phyloP scores from a whole-genome alignment of 352 stramenopile species.

The Phytophthora quininea region DNA sequence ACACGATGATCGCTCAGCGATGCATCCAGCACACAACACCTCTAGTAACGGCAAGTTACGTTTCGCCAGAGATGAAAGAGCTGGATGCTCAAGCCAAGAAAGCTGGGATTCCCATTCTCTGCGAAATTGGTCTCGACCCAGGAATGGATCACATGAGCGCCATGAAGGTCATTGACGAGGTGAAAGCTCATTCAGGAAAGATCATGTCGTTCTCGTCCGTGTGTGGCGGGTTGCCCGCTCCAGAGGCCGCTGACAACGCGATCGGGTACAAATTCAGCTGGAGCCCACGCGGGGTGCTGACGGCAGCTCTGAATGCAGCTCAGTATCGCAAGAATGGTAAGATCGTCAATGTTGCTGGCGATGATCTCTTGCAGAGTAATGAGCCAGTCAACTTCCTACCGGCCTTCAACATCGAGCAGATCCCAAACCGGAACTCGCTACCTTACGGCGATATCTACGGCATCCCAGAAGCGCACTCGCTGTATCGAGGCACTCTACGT shows the following conservation, averaged over 20 bases:
- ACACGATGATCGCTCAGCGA: conserved; percentile 87
- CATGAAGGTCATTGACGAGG: conserved; percentile 97
- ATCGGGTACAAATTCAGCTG: conserved; percentile 98
- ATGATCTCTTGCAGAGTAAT: conserved; percentile 88
- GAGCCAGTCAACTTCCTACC: conserved; percentile 88
- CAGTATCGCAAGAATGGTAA: conserved; percentile 88
- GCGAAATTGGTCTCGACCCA: conserved; percentile 95
- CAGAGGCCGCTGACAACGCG: conserved; percentile 94
- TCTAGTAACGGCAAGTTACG: conserved; percentile 96
- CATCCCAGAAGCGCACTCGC: conserved; percentile 90
- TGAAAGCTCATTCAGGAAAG: conserved; percentile 89
- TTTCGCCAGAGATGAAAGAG: conserved; percentile 92
- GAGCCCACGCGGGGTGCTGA: conserved; percentile 95
- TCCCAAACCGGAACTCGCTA: conserved; percentile 95
- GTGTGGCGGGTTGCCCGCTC: conserved; percentile 94
- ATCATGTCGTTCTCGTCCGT: conserved; percentile 94
- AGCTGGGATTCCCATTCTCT: conserved; percentile 92
- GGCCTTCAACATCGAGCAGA: conserved; percentile 93
- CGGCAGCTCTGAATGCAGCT: conserved; percentile 91
- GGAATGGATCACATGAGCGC: conserved; percentile 97
- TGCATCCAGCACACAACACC: conserved; percentile 89
- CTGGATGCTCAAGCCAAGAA: conserved; percentile 77
- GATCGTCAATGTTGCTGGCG: conserved; percentile 84
- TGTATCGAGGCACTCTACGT: conserved; percentile 95
- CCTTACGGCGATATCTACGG: conserved; percentile 94